Evolutionary conservation across 2,329 filamentous ascomycete genomes (phyloP).

Genomic region (Microthyrium microscopicum): DNA sequence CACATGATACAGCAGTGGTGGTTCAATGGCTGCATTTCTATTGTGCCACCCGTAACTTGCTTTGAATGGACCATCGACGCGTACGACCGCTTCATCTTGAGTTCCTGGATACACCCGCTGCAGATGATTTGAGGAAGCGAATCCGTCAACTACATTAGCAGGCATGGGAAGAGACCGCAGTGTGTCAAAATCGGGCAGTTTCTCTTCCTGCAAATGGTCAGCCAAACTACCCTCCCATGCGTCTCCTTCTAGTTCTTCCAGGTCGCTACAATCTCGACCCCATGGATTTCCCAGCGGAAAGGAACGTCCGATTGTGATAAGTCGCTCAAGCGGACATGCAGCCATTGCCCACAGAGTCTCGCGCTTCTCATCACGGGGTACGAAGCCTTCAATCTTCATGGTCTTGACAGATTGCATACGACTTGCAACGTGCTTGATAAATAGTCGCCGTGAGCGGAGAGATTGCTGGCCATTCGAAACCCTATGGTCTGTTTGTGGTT

Average conservation of each 20-base stretch:
- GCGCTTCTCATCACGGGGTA: constrained; percentile 29
- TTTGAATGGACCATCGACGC: constrained; percentile 16
- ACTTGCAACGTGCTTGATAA: constrained; percentile 27
- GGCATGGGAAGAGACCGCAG: too few species aligned
- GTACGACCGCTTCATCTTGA: constrained; percentile 13
- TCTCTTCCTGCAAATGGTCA: constrained; percentile 17
- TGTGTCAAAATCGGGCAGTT: constrained; percentile 9
- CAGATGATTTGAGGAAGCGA: too few species aligned
- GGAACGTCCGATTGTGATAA: constrained; percentile 28
- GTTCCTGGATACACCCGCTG: constrained; percentile 8
- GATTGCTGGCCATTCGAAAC: constrained; percentile 6
- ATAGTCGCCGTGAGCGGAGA: constrained; percentile 16
- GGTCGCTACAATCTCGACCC: constrained; percentile 20
- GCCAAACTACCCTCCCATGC: constrained; percentile 12
- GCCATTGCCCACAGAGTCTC: constrained; percentile 27
- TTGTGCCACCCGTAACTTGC: constrained; percentile 28
- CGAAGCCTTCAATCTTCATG: constrained; percentile 30
- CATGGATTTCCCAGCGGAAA: constrained; percentile 29
- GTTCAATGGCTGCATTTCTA: constrained; percentile 14
- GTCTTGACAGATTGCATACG: constrained; percentile 24
- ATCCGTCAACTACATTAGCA: constrained; percentile 3
- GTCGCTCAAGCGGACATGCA: constrained; percentile 24
- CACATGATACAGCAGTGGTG: constrained; percentile 26
- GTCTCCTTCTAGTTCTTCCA: constrained; percentile 16
- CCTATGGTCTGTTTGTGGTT: constrained; percentile 19